Conservation (phyloP, 2,329 filamentous ascomycete genomes). For the Fusarium brachygibbosum region DNA sequence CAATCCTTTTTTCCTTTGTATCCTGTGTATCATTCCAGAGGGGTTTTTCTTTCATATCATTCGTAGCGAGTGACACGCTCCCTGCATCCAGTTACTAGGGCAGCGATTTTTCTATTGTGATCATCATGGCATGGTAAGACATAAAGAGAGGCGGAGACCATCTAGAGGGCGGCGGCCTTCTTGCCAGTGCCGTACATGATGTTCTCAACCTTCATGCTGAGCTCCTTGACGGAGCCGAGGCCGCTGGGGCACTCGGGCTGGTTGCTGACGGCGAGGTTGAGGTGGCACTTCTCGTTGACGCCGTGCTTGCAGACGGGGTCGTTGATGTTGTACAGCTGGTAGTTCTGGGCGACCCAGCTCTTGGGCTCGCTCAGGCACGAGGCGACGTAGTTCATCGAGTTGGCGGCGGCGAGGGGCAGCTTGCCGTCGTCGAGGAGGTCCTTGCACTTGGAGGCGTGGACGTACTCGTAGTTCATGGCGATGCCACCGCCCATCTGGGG, state of each 20-base stretch:
- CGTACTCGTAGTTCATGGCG: constrained; percentile 64
- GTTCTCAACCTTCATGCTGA: constrained; percentile 61
- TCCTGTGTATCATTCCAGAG: constrained; percentile 43
- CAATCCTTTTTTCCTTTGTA: constrained; percentile 34
- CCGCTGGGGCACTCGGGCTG: constrained; percentile 64
- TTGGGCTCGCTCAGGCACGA: constrained; percentile 60
- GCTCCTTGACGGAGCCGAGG: constrained; percentile 54
- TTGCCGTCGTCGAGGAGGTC: constrained; percentile 64
- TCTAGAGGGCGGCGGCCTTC: constrained; percentile 44
- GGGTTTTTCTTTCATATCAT: constrained; percentile 35
- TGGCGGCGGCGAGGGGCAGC: constrained; percentile 67
- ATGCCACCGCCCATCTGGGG: constrained; percentile 65
- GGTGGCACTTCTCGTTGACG: constrained; percentile 64
- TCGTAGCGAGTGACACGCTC: constrained; percentile 42
- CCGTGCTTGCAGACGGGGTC: constrained; percentile 65
- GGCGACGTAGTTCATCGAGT: constrained; percentile 68
- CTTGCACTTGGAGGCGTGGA: constrained; percentile 63
- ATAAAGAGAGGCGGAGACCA: constrained; percentile 5
- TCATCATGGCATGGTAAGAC: constrained; percentile 39
- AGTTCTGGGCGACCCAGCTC: constrained; percentile 67
- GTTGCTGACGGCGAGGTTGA: constrained; percentile 64
- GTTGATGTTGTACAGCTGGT: constrained; percentile 66
- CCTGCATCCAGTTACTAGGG: constrained; percentile 36
- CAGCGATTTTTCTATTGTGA: constrained; percentile 43
- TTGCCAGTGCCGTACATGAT: constrained; percentile 65